A percentile compares a stretch with the other conserved stretches of the same genome.
Evolutionary conservation across 2,329 filamentous ascomycete genomes (phyloP).

Genomic region (Botrytis porri): DNA sequence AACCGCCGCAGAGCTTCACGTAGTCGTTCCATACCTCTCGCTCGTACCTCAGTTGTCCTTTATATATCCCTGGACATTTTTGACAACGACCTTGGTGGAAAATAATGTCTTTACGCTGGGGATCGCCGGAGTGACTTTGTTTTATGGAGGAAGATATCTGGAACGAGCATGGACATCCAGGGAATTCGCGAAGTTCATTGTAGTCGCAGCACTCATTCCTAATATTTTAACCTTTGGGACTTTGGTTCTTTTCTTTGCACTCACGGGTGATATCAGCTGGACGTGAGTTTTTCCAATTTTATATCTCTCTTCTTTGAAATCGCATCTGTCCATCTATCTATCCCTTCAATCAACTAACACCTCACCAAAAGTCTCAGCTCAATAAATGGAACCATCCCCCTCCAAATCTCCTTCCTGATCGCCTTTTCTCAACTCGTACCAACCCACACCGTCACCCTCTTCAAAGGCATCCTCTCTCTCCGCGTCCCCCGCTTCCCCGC

Average conservation of each 20-base stretch:
- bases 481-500: conserved; percentile 73
- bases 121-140: conserved; percentile 74
- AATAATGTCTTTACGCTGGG: conserved; percentile 85
- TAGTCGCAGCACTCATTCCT: conserved; percentile 73
- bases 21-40: conserved; percentile 81
- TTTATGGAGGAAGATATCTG: conserved; percentile 90
- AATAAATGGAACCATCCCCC: conserved; percentile 82
- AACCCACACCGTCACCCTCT: conserved; percentile 92
- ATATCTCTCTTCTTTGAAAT: conserved; percentile 21
- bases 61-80: conserved; percentile 88
- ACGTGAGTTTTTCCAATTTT: conserved; percentile 53
- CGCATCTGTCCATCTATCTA: conserved; percentile 37
- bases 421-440: conserved; percentile 97
- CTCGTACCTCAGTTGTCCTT: conserved; percentile 81
- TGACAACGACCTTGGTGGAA: conserved; percentile 85
- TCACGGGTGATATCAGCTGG: conserved; percentile 65
- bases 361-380: conserved; percentile 63
- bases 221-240: conserved; percentile 73
- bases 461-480: conserved; percentile 83
- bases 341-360: conserved; percentile 22
- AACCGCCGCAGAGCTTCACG: conserved; percentile 49
- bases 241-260: conserved; percentile 69
- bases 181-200: conserved; percentile 88
- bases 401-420: conserved; percentile 92
- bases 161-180: conserved; percentile 92